Base-by-base conservation (phyloP, 495 filamentous ascomycete species). In the Bacidia rubella region DNA sequence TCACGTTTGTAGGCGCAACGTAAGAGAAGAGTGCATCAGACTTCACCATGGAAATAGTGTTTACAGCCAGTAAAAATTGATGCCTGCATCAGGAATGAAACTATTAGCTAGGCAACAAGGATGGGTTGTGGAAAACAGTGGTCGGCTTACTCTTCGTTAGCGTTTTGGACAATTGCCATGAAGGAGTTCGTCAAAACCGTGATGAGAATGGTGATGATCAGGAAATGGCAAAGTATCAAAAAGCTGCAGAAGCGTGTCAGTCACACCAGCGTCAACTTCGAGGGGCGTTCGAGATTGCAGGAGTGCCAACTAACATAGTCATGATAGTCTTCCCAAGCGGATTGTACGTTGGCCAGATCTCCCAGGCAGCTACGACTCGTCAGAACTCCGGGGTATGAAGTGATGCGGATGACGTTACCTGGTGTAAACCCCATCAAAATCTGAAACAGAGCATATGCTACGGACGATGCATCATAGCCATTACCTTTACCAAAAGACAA, bases 21-120 rank as follows among this genome's bases (percentile, higher is more conserved):
- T 96, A 95, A 12, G 87, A 90, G 69, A 95, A 96, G 0, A 95
- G 71, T 0, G 86, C 84, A 62, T 96, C 89, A 20, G 87, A 93
- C 62, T 97, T 96, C 48, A 95, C 90, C 85, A 96, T 86, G 2
- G 88, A 92, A 35, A 95, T 89, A 4, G 87, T 88, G 57, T 95
- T 95, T 63, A 95, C 84, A 4, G 90, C 87, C 63, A 96, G 93
- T 2, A 94, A 68, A 60, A 95, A 95, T 69, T 93, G 87, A 64
- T 95, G 87, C 29, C 29, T 35, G 15, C 7, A 35, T 35, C 15
- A 15, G 29, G 15, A 15, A 35, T 5, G 29, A 35, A n/a, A n/a
- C n/a, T n/a, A n/a, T n/a, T n/a, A n/a, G n/a, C n/a, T n/a, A n/a
- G n/a, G n/a, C n/a, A n/a, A n/a, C n/a, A n/a, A n/a, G n/a, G n/a